phyloP scores from a whole-genome alignment of 1,139 yeast genomes.

The Candida mesenterica region DNA sequence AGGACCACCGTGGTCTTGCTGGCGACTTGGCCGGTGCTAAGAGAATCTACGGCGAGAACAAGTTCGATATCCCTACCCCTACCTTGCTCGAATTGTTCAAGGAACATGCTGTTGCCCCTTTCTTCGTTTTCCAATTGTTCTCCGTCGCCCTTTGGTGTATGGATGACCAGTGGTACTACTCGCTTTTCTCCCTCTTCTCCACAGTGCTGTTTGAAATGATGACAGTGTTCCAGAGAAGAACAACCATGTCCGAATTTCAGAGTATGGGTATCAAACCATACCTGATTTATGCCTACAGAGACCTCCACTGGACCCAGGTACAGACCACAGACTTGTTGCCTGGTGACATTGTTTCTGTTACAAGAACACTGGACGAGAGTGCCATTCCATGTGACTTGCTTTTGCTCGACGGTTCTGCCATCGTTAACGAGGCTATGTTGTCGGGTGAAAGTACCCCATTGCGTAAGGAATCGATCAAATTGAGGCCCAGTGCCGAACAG shows the following conservation, averaged over 20 bases:
- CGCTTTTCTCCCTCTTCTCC: slow-evolving; percentile 89
- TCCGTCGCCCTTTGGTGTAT: slow-evolving; percentile 95
- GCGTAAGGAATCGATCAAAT: slow-evolving; percentile 83
- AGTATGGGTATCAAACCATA: slow-evolving; percentile 98
- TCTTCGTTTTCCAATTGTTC: slow-evolving; percentile 93
- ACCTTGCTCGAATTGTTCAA: slow-evolving; percentile 86
- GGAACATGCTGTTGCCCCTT: slow-evolving; percentile 98
- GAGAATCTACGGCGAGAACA: slow-evolving; percentile 77
- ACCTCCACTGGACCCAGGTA: slow-evolving; percentile 64
- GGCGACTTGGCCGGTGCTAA: slow-evolving; percentile 55
- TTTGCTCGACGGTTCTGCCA: slow-evolving; percentile 82
- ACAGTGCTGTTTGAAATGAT: slow-evolving; percentile 91
- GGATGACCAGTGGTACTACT: slow-evolving; percentile 97
- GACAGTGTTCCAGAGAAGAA: slow-evolving; percentile 91
- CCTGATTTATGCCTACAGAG: slow-evolving; percentile 69
- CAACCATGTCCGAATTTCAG: slow-evolving; percentile 92
- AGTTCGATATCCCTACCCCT: slow-evolving; percentile 94
- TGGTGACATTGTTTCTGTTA: slow-evolving; percentile 85
- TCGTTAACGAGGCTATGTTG: slow-evolving; percentile 96
- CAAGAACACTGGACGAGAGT: slow-evolving; percentile 85
- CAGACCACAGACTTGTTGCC: slow-evolving; percentile 81
- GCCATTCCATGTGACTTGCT: slow-evolving; percentile 97
- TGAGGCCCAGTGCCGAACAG: slow-evolving; percentile 70
- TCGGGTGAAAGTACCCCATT: slow-evolving; percentile 98
- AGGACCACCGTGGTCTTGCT: slow-evolving; percentile 58